These are phyloP conservation scores for Globisporangium parvum DNA, from an alignment of 352 stramenopile species.

Conservation along the genomic window DNA sequence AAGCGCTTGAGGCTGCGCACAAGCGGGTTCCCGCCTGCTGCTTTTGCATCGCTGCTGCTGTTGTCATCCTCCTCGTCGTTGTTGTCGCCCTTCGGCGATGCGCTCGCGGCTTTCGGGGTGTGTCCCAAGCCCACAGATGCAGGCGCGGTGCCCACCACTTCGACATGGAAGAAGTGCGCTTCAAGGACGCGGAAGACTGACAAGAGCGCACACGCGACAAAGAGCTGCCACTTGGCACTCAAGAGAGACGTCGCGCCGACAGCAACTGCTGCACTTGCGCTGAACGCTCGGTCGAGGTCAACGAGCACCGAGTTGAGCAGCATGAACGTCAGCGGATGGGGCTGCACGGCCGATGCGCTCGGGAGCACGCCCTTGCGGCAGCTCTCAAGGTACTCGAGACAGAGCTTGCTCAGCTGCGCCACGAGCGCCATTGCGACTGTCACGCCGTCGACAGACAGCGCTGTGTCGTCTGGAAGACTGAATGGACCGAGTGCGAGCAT, in stretches of 20 bases:
- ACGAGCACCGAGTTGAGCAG: constrained; percentile 78
- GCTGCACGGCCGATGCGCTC: constrained; percentile 58
- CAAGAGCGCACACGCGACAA: constrained; percentile 50
- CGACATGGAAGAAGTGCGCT: constrained; percentile 82
- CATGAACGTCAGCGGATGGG: constrained; percentile 85
- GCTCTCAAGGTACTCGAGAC: constrained; percentile 67
- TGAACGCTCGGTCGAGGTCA: constrained; percentile 30
- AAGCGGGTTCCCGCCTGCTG: constrained; percentile 43
- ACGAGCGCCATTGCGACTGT: constrained; percentile 53
- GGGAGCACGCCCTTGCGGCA: constrained; percentile 60
- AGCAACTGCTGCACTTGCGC: background rate
- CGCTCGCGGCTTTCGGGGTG: constrained; percentile 22
- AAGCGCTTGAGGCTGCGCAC: constrained; percentile 67
- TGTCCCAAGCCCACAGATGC: constrained; percentile 82
- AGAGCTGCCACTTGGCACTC: constrained; percentile 55
- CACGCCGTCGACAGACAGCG: constrained; percentile 37
- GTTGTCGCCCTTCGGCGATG: background rate
- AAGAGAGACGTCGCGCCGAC: constrained; percentile 16
- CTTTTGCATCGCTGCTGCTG: constrained; percentile 8
- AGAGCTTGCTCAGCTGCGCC: constrained; percentile 58
- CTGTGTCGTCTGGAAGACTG: constrained; percentile 28
- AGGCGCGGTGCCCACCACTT: constrained; percentile 67
- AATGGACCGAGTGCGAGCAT: constrained; percentile 66
- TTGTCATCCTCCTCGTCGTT: constrained; percentile 18
- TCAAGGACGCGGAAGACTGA: constrained; percentile 69